phyloP scores from a whole-genome alignment of 176 grass and related monocot genomes.

The Microstegium vimineum region DNA sequence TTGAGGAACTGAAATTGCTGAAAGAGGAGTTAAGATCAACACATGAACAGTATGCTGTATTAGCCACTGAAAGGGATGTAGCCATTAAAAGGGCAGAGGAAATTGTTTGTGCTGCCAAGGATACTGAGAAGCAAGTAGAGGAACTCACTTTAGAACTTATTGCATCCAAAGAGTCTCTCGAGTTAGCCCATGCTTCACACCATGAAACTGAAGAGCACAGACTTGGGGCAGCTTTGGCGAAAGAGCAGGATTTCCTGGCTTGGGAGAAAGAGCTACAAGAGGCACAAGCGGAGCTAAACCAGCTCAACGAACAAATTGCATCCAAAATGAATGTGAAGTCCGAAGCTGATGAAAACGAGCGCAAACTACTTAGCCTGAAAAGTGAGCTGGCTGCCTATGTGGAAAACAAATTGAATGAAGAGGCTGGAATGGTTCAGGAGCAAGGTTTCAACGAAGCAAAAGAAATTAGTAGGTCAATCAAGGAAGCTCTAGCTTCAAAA shows the following conservation, averaged over 20 bases:
- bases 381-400: slow-evolving; percentile 60
- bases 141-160: slow-evolving; percentile 81
- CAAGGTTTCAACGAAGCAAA: slow-evolving; percentile 47
- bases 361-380: slow-evolving; percentile 46
- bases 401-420: slow-evolving; percentile 55
- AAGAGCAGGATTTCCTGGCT: slow-evolving; percentile 74
- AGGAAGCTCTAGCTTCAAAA: slow-evolving; percentile 52
- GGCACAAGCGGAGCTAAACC: slow-evolving; percentile 54
- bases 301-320: slow-evolving; percentile 54
- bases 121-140: slow-evolving; percentile 57
- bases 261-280: slow-evolving; percentile 86
- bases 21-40: slow-evolving; percentile 53
- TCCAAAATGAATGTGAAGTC: slow-evolving; percentile 46
- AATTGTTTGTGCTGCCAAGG: slow-evolving; percentile 40
- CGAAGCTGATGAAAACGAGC: slow-evolving; percentile 45
- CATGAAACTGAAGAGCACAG: slow-evolving; percentile 82
- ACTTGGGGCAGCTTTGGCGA: slow-evolving; percentile 62
- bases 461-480: slow-evolving; percentile 52
- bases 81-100: slow-evolving; percentile 49
- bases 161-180: slow-evolving; percentile 61
- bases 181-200: slow-evolving; percentile 68
- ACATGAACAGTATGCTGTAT: slow-evolving; percentile 51
- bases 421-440: slow-evolving; percentile 35
- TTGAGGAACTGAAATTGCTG: slow-evolving; percentile 57
- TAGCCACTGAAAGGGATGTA: slow-evolving; percentile 60